These are phyloP conservation scores for Nymphaea colorata DNA, from an alignment of 164 flowering plant species.

Conservation along the genomic window DNA sequence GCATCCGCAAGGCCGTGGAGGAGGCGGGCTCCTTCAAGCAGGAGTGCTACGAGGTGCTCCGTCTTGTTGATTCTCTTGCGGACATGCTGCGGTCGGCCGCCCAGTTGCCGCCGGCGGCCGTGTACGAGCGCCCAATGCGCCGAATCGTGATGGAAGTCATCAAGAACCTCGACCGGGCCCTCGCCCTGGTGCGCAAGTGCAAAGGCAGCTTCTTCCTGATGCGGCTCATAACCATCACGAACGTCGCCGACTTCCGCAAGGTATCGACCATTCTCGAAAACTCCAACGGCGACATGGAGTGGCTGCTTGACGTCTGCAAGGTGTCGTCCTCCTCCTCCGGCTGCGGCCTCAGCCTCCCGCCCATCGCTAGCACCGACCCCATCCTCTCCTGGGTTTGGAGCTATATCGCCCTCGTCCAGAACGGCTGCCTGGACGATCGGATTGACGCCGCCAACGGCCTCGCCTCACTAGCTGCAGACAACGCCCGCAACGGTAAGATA, in stretches of 20 bases:
- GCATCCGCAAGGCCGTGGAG: slow-evolving; percentile 21
- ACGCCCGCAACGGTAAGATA: slow-evolving; percentile 50
- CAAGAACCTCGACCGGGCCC: slow-evolving; percentile 47
- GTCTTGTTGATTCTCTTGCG: slow-evolving; percentile 36
- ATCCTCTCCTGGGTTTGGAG: slow-evolving; percentile 82
- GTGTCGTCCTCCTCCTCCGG: slow-evolving; percentile 10
- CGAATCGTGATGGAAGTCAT: slow-evolving; percentile 39
- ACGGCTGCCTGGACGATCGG: slow-evolving; percentile 21
- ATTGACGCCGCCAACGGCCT: slow-evolving; percentile 59
- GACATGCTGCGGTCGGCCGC: slow-evolving; percentile 43
- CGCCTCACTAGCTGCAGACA: slow-evolving; percentile 44
- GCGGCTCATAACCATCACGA: slow-evolving; percentile 43
- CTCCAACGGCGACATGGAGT: slow-evolving; percentile 52
- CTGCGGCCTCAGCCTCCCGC: slow-evolving; percentile 37
- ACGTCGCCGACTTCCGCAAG: slow-evolving; percentile 56
- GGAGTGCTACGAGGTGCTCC: slow-evolving; percentile 45
- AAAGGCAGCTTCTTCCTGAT: slow-evolving; percentile 32
- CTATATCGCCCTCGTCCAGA: slow-evolving; percentile 46
- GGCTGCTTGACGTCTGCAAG: slow-evolving; percentile 44
- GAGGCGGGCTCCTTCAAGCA: slow-evolving; percentile 45
- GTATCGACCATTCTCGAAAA: slow-evolving; percentile 34
- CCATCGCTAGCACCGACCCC: slow-evolving; percentile 73
- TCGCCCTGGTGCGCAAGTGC: slow-evolving; percentile 51
- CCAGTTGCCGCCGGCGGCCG: slow-evolving; percentile 22
- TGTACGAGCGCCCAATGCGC: slow-evolving; percentile 70